Evolutionary conservation across 352 stramenopile genomes (phyloP), one percentile per base, ranked within the genome.

Genomic region (Globisporangium irregulare): DNA sequence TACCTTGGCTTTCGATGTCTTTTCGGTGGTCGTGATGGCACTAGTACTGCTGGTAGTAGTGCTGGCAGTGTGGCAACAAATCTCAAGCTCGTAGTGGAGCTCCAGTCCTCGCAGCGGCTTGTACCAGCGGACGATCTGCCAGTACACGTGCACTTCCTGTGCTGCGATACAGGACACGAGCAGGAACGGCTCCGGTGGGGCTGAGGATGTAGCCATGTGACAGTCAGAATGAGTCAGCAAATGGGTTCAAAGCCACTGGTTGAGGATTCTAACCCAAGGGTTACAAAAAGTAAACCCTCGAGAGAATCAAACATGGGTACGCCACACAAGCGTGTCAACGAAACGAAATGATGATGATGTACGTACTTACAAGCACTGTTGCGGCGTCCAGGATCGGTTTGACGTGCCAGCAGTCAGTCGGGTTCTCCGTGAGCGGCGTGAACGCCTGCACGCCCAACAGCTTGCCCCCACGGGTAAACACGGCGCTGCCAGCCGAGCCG

Each of bases 381-480:
- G 77, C 78, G 10, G 73, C 69, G 50, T 75, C 70, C 32, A 92
- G 67, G 58, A 92, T 83, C 24, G 81, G 73, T 15, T 82, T 81
- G 57, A 90, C 87, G 64, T 81, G 84, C 67, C 70, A 84, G 36
- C 74, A 92, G 20, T 59, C 56, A 22, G 54, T 18, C 20, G 79
- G 65, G 8, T 71, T 61, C 8, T 82, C 73, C 43, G 80, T 86
- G 18, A 78, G 62, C 15, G 74, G 65, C 18, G 68, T 56, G 41
- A 81, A 86, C 32, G 67, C 64, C 64, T 89, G 81, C 32, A 89
- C 61, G 10, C 84, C 84, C 3, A 92, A 54, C 46, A 92, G 62
- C 53, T 85, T 89, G 1, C 84, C 84, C 8, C 80, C 76, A 3
- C 77, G 77, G 4, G 81, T 90, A 68, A 89, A 92, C 24, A 89